Base-by-base conservation (phyloP, 1,284 basidiomycete genomes). In the Exobasidium cylindrosporum region DNA sequence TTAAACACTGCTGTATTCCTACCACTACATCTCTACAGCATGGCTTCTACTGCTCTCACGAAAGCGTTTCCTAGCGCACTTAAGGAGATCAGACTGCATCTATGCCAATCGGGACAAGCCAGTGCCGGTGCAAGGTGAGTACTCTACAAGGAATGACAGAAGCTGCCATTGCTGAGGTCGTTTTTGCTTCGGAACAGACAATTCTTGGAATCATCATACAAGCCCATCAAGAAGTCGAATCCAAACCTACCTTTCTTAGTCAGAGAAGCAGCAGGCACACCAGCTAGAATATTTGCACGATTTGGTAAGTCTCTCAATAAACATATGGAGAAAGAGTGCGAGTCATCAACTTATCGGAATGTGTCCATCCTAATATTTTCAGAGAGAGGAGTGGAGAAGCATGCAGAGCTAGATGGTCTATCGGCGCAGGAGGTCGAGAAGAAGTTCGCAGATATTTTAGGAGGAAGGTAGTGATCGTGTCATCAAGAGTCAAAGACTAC, bases 221-320 rank as follows among this genome's bases (percentile, higher is more conserved):
- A 67, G 57, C 54, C 67, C 31, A 68, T 79, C 68, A 79, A 79
- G 73, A 56, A 69, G 61, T 67, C 70, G 50, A 79, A 79, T 63
- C 78, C 78, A 5, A 65, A 72, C 14, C 63, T 78, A 21, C 77
- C 78, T 13, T 73, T 79, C 68, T 70, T 79, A 24, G 66, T 79
- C 17, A 70, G 78, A 30, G 78, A 79, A 57, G 75, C 78, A 21
- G 62, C 64, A 43, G 70, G 71, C 21, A 73, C 72, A 11, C 76
- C 76, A 3, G 78, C 78, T 3, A 70, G 75, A 14, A 62, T 74
- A 45, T 78, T 77, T 65, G 69, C 77, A 13, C 66, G 78, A 45
- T 74, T 79, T 53, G 78, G 78, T 79, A 67, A 14, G 78, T 78
- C n/a, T n/a, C n/a, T n/a, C n/a, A n/a, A n/a, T n/a, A n/a, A n/a